phyloP scores from a whole-genome alignment of 2,329 filamentous ascomycete genomes.

The Phoma sp. region DNA sequence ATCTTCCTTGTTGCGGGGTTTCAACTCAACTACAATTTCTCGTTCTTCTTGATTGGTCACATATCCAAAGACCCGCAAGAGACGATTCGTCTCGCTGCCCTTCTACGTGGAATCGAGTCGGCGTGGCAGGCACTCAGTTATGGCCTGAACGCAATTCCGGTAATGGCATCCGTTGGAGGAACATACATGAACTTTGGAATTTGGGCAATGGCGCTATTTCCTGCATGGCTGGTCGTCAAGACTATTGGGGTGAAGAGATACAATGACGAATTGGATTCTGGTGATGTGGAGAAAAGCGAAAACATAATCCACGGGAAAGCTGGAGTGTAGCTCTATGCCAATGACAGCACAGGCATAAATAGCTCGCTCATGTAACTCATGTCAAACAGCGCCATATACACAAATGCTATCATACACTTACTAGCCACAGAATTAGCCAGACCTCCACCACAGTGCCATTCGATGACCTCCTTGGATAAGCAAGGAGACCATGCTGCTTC shows the following conservation, averaged over 20 bases:
- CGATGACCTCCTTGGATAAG: too few relatives aligned
- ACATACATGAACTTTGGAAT: conserved; percentile 72
- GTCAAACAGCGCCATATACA: neutral
- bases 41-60: conserved; percentile 73
- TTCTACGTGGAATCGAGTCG: conserved; percentile 71
- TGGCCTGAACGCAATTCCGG: conserved; percentile 63
- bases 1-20: conserved; percentile 69
- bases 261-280: conserved; percentile 27
- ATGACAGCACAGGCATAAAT: too few relatives aligned
- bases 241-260: conserved; percentile 53
- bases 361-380: too few relatives aligned
- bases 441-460: neutral
- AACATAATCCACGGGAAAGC: conserved; percentile 2
- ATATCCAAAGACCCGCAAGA: conserved; percentile 65
- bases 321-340: too few relatives aligned
- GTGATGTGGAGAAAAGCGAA: conserved; percentile 2
- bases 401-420: neutral
- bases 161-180: conserved; percentile 68
- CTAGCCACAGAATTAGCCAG: neutral
- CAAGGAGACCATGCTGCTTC: conserved; percentile 16
- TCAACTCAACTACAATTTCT: conserved; percentile 72
- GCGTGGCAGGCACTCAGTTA: conserved; percentile 76
- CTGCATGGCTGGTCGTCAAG: conserved; percentile 68
- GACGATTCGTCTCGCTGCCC: conserved; percentile 67
- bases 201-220: conserved; percentile 66